Conservation (phyloP, 768 basidiomycete genomes). For the Mycena albidolilacea region DNA sequence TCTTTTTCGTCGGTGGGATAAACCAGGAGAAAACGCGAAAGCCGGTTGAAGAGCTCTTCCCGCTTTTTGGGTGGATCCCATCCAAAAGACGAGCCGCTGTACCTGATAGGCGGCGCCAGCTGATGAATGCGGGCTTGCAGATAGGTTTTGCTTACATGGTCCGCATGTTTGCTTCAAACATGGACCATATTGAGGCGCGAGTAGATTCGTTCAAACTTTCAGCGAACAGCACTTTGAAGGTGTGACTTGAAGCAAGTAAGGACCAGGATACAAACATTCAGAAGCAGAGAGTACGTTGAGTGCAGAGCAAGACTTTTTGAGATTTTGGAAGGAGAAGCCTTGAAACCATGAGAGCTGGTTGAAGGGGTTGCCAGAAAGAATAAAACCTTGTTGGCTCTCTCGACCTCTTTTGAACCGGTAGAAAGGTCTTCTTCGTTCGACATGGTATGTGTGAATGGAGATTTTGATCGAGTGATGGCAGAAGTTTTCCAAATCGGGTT, state of each 20-base stretch:
- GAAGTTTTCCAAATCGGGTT: not conserved
- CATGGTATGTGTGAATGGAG: not conserved
- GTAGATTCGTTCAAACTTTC: slow-evolving; percentile 53
- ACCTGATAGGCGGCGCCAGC: slow-evolving; percentile 40
- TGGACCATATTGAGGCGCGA: slow-evolving; percentile 64
- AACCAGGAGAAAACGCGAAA: slow-evolving; percentile 74
- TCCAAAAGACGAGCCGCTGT: slow-evolving; percentile 71
- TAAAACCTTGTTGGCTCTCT: slow-evolving; percentile 54
- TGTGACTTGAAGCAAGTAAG: slow-evolving; percentile 37
- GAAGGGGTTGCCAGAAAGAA: not conserved
- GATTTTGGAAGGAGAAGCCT: slow-evolving; percentile 39
- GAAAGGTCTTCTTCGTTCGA: slow-evolving; percentile 24
- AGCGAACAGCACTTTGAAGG: slow-evolving; percentile 41
- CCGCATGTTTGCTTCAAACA: slow-evolving; percentile 74
- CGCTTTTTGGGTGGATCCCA: slow-evolving; percentile 73
- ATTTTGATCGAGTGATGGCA: slow-evolving; percentile 7
- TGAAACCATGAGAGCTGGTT: slow-evolving; percentile 15
- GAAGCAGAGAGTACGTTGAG: slow-evolving; percentile 22
- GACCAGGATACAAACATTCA: not conserved
- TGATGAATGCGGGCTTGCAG: not conserved
- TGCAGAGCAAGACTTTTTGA: slow-evolving; percentile 29
- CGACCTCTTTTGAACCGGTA: slow-evolving; percentile 35
- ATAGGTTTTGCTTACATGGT: slow-evolving; percentile 51
- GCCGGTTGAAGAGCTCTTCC: slow-evolving; percentile 70
- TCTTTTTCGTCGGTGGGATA: slow-evolving; percentile 34